phyloP scores from a whole-genome alignment of 768 basidiomycete species.

The Dendrothele bispora region DNA sequence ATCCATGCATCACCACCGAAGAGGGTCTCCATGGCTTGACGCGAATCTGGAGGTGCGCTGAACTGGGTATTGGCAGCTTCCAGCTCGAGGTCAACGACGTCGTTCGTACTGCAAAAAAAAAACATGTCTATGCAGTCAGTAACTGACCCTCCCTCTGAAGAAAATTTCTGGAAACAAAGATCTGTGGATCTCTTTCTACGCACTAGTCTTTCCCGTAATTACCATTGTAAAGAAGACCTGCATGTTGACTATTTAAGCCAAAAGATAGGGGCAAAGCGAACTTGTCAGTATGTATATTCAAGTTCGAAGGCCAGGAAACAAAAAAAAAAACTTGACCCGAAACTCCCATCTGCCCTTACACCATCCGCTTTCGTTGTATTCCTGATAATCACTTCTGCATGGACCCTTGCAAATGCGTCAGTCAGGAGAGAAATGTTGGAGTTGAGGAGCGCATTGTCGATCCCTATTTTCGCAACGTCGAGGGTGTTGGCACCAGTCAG shows the following conservation, averaged over 20 bases:
- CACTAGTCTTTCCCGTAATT: slow-evolving; percentile 61
- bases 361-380: slow-evolving; percentile 55
- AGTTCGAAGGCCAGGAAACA: too few species aligned
- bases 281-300: slow-evolving; percentile 6
- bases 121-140: too few species aligned
- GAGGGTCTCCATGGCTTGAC: slow-evolving; percentile 52
- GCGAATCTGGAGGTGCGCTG: slow-evolving; percentile 40
- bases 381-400: slow-evolving; percentile 51
- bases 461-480: slow-evolving; percentile 64
- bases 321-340: too few species aligned
- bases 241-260: slow-evolving; percentile 44
- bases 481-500: slow-evolving; percentile 66
- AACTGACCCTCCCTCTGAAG: too few species aligned
- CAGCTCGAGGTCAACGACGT: slow-evolving; percentile 60
- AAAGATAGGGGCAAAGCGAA: not conserved
- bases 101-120: slow-evolving; percentile 56
- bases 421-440: slow-evolving; percentile 43
- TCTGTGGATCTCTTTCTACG: slow-evolving; percentile 8
- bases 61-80: slow-evolving; percentile 61
- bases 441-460: slow-evolving; percentile 46
- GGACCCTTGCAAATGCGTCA: slow-evolving; percentile 51
- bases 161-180: not conserved
- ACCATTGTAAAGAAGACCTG: slow-evolving; percentile 68
- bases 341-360: slow-evolving; percentile 53
- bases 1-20: slow-evolving; percentile 69